phyloP scores from a whole-genome alignment of 306 rosid species.

The Pyrus communis region DNA sequence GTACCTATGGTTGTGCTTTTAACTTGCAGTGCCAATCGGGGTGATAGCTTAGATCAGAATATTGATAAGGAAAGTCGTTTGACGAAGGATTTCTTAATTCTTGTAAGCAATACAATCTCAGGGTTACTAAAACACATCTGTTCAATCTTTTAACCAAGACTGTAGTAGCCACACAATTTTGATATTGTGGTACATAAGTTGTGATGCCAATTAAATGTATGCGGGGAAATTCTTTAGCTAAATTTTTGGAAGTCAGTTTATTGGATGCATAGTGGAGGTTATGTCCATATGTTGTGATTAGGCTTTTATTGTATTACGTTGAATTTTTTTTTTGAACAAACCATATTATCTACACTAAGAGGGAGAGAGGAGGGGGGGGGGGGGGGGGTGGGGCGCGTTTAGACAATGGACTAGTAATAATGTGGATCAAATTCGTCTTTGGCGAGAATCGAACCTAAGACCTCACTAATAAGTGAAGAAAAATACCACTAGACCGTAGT shows the following conservation, averaged over 20 bases:
- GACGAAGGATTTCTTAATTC: constrained; percentile 84
- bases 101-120: constrained; percentile 54
- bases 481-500: no score
- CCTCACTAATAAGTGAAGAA: no score
- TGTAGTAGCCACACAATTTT: background rate
- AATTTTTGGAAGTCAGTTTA: background rate
- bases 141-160: background rate
- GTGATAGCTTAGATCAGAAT: constrained; percentile 95
- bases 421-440: no score
- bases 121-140: constrained; percentile 10
- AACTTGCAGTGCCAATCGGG: constrained; percentile 73
- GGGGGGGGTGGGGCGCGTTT: no score
- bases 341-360: no score
- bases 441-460: no score
- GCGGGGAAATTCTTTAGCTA: background rate
- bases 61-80: constrained; percentile 66
- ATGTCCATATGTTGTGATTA: background rate
- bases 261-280: background rate
- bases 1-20: constrained; percentile 5
- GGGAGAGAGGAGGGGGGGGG: no score
- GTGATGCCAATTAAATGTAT: background rate
- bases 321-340: no score
- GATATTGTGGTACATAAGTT: background rate
- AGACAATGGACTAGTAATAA: no score
- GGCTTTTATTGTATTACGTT: background rate